Conservation (phyloP, 2,329 filamentous ascomycete species). For the Chaetomiaceae sp. region DNA sequence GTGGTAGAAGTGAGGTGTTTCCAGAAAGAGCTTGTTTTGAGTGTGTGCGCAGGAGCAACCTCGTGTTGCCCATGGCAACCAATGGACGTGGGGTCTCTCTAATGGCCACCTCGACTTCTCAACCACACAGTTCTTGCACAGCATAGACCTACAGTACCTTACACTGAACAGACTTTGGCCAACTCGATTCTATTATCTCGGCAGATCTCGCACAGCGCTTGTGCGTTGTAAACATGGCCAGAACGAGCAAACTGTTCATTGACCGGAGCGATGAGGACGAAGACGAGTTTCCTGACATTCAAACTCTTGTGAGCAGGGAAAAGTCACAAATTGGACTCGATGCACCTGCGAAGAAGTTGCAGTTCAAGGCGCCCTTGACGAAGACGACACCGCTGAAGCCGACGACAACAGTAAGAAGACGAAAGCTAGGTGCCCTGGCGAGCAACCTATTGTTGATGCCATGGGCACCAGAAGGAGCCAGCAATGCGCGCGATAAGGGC, state of each 20-base stretch:
- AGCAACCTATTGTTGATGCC: conserved; percentile 21
- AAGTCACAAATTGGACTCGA: not conserved
- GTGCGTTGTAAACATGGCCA: conserved; percentile 15
- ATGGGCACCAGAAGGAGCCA: conserved; percentile 18
- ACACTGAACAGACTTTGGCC: too few species aligned
- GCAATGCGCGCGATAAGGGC: not conserved
- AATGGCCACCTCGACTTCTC: not conserved
- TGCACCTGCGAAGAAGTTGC: not conserved
- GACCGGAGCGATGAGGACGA: conserved; percentile 16
- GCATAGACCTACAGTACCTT: too few species aligned
- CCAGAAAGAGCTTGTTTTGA: not conserved
- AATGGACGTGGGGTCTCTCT: not conserved
- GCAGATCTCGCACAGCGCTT: too few species aligned
- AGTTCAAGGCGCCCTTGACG: not conserved
- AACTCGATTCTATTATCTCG: too few species aligned
- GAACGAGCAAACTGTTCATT: conserved; percentile 3
- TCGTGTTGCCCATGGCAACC: conserved; percentile 9
- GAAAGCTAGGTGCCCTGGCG: conserved; percentile 20
- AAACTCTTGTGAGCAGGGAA: conserved; percentile 3
- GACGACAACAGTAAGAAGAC: conserved; percentile 16
- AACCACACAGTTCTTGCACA: not conserved
- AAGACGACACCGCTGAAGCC: conserved; percentile 7
- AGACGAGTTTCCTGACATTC: conserved; percentile 21
- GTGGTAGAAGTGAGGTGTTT: too few species aligned
- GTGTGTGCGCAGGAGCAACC: not conserved